A percentile compares a stretch with the other conserved stretches of the same genome.
Evolutionary conservation across 2,329 filamentous ascomycete species (phyloP).

Genomic region (Penicillium oxalicum): DNA sequence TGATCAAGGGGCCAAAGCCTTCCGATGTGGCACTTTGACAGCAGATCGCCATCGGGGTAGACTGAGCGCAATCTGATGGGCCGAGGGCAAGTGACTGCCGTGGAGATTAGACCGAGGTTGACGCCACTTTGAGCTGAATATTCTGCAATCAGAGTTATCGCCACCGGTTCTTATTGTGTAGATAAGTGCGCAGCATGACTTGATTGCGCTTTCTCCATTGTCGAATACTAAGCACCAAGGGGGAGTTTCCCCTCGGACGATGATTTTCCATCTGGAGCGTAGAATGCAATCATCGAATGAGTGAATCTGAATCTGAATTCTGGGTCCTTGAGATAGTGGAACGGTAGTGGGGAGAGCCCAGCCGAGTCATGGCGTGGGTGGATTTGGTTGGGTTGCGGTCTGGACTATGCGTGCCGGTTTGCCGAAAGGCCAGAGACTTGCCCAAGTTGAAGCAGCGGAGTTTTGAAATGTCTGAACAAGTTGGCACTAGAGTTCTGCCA

Average conservation of each 20-base stretch:
- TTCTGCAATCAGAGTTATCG: background rate
- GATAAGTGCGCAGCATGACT: no score
- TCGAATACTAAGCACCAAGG: no score
- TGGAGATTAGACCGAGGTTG: conserved; percentile 7
- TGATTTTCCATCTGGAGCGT: no score
- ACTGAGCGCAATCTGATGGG: background rate
- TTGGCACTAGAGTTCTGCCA: no score
- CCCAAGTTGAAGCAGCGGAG: background rate
- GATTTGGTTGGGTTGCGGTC: conserved; percentile 5
- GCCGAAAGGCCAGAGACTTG: conserved; percentile 17
- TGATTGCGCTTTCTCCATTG: no score
- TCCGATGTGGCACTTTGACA: background rate
- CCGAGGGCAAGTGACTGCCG: background rate
- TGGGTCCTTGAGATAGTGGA: background rate
- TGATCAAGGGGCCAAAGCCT: conserved; percentile 1
- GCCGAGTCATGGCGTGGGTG: background rate
- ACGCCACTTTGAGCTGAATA: background rate
- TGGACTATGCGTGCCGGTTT: conserved; percentile 29
- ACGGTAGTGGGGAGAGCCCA: background rate
- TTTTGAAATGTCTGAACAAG: background rate
- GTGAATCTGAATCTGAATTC: no score
- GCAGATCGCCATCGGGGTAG: background rate
- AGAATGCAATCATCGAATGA: no score
- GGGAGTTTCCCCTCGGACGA: no score
- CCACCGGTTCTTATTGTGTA: no score